phyloP scores from a whole-genome alignment of 495 filamentous ascomycete species.

The Terfezia boudieri region DNA sequence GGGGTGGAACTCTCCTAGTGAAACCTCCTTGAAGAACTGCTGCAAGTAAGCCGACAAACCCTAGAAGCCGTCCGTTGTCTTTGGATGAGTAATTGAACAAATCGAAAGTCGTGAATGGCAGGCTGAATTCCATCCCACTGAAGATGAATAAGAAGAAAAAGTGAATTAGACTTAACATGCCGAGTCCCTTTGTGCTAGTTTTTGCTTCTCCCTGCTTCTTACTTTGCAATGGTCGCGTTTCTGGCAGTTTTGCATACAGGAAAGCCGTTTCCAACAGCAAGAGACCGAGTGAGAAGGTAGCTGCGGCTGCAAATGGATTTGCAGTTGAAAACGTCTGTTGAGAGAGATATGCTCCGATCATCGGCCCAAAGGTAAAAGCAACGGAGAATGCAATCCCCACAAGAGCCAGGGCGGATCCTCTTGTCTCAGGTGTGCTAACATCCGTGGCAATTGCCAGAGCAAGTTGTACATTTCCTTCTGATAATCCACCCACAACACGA shows the following conservation, averaged over 20 bases:
- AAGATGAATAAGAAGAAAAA: slow-evolving; percentile 89
- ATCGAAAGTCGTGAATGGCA: slow-evolving; percentile 93
- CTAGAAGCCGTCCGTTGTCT: slow-evolving; percentile 69
- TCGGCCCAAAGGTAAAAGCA: slow-evolving; percentile 88
- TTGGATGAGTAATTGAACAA: slow-evolving; percentile 61
- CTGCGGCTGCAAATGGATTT: slow-evolving; percentile 85
- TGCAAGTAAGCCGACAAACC: slow-evolving; percentile 80
- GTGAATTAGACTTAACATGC: slow-evolving; percentile 64
- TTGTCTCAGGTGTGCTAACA: slow-evolving; percentile 58
- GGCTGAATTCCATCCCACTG: slow-evolving; percentile 85
- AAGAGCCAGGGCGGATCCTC: slow-evolving; percentile 81
- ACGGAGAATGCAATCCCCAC: slow-evolving; percentile 94
- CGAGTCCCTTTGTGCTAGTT: slow-evolving; percentile 3
- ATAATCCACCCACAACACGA: slow-evolving; percentile 75
- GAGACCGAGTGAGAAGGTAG: slow-evolving; percentile 57
- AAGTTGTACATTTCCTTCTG: slow-evolving; percentile 91
- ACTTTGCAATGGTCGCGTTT: slow-evolving; percentile 47
- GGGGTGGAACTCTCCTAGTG: slow-evolving; percentile 56
- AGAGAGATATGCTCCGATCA: slow-evolving; percentile 64
- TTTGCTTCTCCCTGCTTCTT: slow-evolving; percentile 9
- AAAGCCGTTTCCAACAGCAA: slow-evolving; percentile 72
- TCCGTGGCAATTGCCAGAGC: slow-evolving; percentile 94
- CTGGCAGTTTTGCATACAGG: slow-evolving; percentile 68
- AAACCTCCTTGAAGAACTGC: slow-evolving; percentile 72
- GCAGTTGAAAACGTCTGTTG: slow-evolving; percentile 45